Evolutionary conservation across 352 stramenopile genomes (phyloP).

Genomic region (Globisporangium iwayamae): DNA sequence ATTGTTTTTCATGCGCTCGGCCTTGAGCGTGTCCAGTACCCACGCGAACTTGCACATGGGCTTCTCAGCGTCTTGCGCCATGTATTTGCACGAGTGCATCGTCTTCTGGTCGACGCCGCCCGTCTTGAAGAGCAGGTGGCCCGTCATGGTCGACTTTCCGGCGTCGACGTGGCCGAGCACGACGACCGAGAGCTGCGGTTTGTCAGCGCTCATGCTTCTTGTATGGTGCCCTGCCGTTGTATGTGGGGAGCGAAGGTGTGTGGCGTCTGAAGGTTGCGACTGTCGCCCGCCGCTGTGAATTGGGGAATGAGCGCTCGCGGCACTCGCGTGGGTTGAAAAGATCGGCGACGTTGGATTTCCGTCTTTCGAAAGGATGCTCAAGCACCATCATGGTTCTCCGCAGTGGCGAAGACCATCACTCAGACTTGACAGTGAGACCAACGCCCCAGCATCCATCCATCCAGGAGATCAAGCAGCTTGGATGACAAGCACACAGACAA

Average conservation of each 20-base stretch:
- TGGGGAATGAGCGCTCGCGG: neutral
- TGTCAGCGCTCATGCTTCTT: slow-evolving; percentile 18
- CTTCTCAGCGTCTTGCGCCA: slow-evolving; percentile 95
- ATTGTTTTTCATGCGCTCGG: slow-evolving; percentile 97
- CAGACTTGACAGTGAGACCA: neutral
- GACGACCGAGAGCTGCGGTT: slow-evolving; percentile 88
- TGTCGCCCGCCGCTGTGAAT: neutral
- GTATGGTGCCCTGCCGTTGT: neutral
- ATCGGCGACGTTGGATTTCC: neutral
- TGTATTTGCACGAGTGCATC: slow-evolving; percentile 98
- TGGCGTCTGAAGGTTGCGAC: neutral
- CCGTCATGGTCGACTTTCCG: slow-evolving; percentile 98
- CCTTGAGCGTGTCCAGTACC: slow-evolving; percentile 98
- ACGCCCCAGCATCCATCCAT: neutral
- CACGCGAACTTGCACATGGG: slow-evolving; percentile 98
- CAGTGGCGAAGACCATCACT: neutral
- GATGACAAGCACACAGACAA: neutral
- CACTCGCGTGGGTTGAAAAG: slow-evolving; percentile 2
- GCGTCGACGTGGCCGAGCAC: slow-evolving; percentile 96
- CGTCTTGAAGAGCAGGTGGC: slow-evolving; percentile 99
- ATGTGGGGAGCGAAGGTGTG: too few species aligned
- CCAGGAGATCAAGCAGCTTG: neutral
- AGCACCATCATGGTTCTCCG: too few species aligned
- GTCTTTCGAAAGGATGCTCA: too few species aligned
- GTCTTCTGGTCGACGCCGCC: slow-evolving; percentile 98